phyloP scores from a whole-genome alignment of 2,329 filamentous ascomycete species.

The Xylariaceae sp. region DNA sequence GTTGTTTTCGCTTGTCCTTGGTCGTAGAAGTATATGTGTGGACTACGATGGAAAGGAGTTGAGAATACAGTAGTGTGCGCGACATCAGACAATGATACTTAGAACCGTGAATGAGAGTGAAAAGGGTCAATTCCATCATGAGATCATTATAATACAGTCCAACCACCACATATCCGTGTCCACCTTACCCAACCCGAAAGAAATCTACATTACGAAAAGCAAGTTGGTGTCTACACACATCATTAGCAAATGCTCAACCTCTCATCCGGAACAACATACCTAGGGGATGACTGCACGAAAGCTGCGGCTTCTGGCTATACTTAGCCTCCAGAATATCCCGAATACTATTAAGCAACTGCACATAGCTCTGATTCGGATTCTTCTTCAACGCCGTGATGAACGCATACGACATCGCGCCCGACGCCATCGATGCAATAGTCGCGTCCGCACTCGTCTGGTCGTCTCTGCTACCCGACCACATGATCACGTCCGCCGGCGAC shows the following conservation, averaged over 20 bases:
- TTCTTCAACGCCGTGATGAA: slow-evolving; percentile 92
- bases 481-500: slow-evolving; percentile 88
- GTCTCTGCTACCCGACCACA: slow-evolving; percentile 97
- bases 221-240: slow-evolving; percentile 51
- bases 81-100: no score
- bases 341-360: slow-evolving; percentile 93
- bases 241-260: slow-evolving; percentile 15
- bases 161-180: no score
- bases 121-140: no score
- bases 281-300: slow-evolving; percentile 94
- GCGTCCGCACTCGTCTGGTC: slow-evolving; percentile 94
- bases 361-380: slow-evolving; percentile 97
- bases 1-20: no score
- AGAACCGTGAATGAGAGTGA: no score
- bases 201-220: slow-evolving; percentile 54
- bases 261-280: slow-evolving; percentile 55
- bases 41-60: no score
- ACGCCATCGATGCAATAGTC: slow-evolving; percentile 83
- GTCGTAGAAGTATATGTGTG: no score
- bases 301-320: slow-evolving; percentile 91
- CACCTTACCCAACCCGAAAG: no score
- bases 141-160: no score
- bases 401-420: slow-evolving; percentile 96
- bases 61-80: no score
- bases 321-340: slow-evolving; percentile 83